phyloP scores from a whole-genome alignment of 257 asterid genomes.

The Fraxinus cuspidata region DNA sequence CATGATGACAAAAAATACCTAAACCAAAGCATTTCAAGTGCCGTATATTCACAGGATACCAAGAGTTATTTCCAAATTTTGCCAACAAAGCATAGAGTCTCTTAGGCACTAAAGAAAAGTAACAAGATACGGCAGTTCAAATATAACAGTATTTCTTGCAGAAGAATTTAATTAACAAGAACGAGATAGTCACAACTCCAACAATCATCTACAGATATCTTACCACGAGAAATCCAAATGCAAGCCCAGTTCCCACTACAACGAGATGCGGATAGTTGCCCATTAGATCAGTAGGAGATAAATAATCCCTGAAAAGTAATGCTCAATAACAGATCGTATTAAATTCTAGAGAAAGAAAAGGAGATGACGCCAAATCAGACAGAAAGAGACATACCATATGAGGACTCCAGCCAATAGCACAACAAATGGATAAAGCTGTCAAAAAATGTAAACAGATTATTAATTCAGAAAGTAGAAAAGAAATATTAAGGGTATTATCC shows the following conservation, averaged over 20 bases:
- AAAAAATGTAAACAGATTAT: constrained; percentile 25
- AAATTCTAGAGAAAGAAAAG: neutral
- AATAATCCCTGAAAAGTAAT: constrained; percentile 62
- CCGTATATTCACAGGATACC: neutral
- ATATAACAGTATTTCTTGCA: neutral
- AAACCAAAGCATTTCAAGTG: neutral
- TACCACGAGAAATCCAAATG: constrained; percentile 98
- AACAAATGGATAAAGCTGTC: constrained; percentile 81
- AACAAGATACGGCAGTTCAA: neutral
- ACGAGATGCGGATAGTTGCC: constrained; percentile 66
- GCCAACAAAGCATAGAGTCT: neutral
- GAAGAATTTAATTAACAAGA: neutral
- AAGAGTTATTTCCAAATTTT: neutral
- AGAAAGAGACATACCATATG: constrained; percentile 55
- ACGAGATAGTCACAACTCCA: neutral
- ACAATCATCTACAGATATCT: constrained; percentile 25
- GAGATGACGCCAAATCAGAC: constrained; percentile 13
- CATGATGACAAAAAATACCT: neutral
- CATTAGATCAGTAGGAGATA: constrained; percentile 78
- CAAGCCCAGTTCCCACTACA: constrained; percentile 79
- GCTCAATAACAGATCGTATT: constrained; percentile 27
- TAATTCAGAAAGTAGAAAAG: constrained; percentile 16
- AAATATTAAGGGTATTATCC: constrained; percentile 12
- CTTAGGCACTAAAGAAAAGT: neutral
- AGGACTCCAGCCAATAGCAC: constrained; percentile 78